Evolutionary conservation across 192 early-diverging fungal genomes (phyloP).

Genomic region (Gaertneriomyces sp.): DNA sequence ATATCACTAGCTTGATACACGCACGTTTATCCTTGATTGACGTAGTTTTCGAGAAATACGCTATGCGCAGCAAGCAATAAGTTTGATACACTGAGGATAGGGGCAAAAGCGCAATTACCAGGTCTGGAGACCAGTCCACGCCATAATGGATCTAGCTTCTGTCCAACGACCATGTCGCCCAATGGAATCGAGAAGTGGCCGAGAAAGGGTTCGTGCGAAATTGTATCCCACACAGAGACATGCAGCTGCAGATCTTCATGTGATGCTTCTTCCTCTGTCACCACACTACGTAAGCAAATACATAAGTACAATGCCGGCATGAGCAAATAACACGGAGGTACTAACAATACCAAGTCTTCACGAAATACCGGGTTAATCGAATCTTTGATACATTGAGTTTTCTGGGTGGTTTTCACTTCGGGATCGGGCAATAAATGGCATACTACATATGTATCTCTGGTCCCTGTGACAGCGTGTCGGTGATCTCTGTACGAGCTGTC

Average conservation of each 20-base stretch:
- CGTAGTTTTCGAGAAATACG: not conserved
- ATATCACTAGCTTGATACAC: not conserved
- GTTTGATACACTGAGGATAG: not conserved
- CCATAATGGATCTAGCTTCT: conserved; percentile 6
- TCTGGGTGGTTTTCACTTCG: conserved; percentile 15
- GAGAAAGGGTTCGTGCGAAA: conserved; percentile 10
- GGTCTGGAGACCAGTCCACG: conserved; percentile 14
- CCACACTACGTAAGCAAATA: too few species aligned
- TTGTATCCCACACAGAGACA: conserved; percentile 24
- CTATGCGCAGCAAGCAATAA: conserved; percentile 14
- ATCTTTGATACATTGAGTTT: conserved; percentile 3
- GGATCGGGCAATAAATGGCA: conserved; percentile 26
- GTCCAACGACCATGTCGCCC: not conserved
- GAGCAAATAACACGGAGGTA: not conserved
- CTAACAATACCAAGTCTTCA: conserved; percentile 17
- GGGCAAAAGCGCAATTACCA: not conserved
- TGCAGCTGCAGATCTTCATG: conserved; percentile 19
- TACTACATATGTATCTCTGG: conserved; percentile 16
- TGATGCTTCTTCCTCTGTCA: too few species aligned
- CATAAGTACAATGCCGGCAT: too few species aligned
- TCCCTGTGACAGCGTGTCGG: not conserved
- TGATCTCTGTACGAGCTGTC: not conserved
- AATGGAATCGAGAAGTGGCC: conserved; percentile 22
- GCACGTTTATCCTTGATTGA: conserved; percentile 9
- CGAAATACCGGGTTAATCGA: conserved; percentile 9